phyloP scores from a whole-genome alignment of 129 eudicot species.

The Artemisia argyi region DNA sequence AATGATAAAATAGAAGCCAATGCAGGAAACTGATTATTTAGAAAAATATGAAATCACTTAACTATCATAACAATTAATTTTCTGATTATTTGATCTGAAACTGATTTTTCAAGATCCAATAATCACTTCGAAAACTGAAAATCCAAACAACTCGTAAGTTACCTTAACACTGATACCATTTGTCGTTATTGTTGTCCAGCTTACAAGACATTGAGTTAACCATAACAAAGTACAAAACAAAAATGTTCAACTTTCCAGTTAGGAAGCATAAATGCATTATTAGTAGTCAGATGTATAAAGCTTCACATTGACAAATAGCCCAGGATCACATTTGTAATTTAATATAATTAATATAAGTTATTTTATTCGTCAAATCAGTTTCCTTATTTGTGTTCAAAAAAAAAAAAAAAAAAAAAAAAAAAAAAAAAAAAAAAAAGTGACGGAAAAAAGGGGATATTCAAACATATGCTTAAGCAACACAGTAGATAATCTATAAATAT shows the following conservation, averaged over 20 bases:
- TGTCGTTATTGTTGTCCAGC: too few species aligned
- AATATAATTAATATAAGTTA: not conserved
- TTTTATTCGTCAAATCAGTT: slow-evolving; percentile 2
- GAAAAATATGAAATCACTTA: not conserved
- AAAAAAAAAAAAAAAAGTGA: too few species aligned
- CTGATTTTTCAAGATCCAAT: too few species aligned
- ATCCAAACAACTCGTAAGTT: too few species aligned
- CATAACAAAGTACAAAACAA: not conserved
- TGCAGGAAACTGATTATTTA: not conserved
- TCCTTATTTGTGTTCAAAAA: not conserved
- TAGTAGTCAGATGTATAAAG: not conserved
- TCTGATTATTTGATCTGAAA: too few species aligned
- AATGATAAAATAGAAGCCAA: not conserved
- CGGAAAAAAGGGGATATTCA: not conserved
- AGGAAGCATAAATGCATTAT: not conserved
- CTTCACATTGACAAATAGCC: not conserved
- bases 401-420: too few species aligned
- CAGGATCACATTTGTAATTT: not conserved
- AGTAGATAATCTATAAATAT: not conserved
- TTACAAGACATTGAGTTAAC: too few species aligned
- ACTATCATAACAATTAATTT: not conserved
- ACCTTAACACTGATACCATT: too few species aligned
- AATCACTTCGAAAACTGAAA: too few species aligned
- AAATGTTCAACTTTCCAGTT: not conserved
- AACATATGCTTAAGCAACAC: not conserved